Percentiles rank a stretch among this genome's conserved stretches.
Conservation (phyloP, 73 alveolate species). For the Tetrahymena borealis region DNA sequence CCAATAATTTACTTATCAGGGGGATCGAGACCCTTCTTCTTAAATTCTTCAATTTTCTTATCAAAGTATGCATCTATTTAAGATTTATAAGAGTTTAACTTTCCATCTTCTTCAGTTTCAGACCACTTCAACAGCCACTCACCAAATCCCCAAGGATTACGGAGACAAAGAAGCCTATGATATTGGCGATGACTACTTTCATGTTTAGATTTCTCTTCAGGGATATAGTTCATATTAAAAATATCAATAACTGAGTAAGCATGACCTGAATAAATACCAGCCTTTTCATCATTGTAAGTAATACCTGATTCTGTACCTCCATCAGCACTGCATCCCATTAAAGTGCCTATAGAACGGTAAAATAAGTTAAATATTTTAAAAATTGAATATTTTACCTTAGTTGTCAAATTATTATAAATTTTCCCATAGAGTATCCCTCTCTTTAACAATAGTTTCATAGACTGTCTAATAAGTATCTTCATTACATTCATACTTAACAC, state of each 20-base stretch:
- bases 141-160: conserved; percentile 99
- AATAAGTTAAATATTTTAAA: conserved; percentile 46
- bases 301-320: conserved; percentile 84
- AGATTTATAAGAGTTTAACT: neutral
- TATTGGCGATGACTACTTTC: conserved; percentile 29
- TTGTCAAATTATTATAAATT: neutral
- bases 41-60: conserved; percentile 11
- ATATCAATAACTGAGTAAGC: conserved; percentile 95
- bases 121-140: conserved; percentile 97
- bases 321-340: conserved; percentile 86
- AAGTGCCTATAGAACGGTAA: conserved; percentile 54
- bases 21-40: conserved; percentile 10
- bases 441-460: neutral
- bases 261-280: conserved; percentile 92
- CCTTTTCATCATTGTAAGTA: conserved; percentile 69
- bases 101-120: conserved; percentile 78
- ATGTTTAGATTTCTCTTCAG: conserved; percentile 32
- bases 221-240: conserved; percentile 57
- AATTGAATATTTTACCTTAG: neutral
- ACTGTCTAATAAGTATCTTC: neutral
- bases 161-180: conserved; percentile 82
- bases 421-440: neutral
- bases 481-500: neutral
- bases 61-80: conserved; percentile 10
- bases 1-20: conserved; percentile 38